phyloP scores from a whole-genome alignment of 768 basidiomycete species.

The Boletus coccyginus region DNA sequence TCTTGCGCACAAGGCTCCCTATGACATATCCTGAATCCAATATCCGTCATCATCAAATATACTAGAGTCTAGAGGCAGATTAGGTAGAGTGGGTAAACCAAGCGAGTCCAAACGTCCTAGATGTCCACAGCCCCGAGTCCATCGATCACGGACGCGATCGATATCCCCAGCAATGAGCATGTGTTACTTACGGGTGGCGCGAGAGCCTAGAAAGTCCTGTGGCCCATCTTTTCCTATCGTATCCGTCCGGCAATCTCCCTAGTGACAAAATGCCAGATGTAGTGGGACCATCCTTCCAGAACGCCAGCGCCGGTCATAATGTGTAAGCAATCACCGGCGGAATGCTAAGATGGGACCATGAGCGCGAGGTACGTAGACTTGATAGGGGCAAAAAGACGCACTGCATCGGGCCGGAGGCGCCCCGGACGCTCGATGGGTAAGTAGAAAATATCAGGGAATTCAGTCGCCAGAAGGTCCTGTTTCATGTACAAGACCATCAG shows the following conservation, averaged over 20 bases:
- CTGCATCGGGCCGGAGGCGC: slow-evolving; percentile 62
- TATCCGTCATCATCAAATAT: neutral
- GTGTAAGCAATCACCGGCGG: slow-evolving; percentile 47
- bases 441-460: slow-evolving; percentile 56
- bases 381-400: slow-evolving; percentile 30
- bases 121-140: neutral
- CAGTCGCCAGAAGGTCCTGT: slow-evolving; percentile 42
- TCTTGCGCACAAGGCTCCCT: too few species aligned
- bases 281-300: slow-evolving; percentile 51
- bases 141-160: neutral
- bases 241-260: slow-evolving; percentile 32
- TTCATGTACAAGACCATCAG: slow-evolving; percentile 1
- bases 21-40: neutral
- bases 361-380: neutral
- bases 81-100: neutral
- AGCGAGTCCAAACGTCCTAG: neutral
- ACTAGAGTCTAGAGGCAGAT: neutral
- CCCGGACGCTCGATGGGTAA: slow-evolving; percentile 61
- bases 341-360: slow-evolving; percentile 32
- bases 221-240: slow-evolving; percentile 9
- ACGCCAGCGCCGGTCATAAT: slow-evolving; percentile 46
- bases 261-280: slow-evolving; percentile 48
- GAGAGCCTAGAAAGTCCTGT: neutral
- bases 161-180: neutral
- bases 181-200: neutral